Base-by-base conservation (phyloP, 208 protist genomes). In the Wallacemonas collosoma region DNA sequence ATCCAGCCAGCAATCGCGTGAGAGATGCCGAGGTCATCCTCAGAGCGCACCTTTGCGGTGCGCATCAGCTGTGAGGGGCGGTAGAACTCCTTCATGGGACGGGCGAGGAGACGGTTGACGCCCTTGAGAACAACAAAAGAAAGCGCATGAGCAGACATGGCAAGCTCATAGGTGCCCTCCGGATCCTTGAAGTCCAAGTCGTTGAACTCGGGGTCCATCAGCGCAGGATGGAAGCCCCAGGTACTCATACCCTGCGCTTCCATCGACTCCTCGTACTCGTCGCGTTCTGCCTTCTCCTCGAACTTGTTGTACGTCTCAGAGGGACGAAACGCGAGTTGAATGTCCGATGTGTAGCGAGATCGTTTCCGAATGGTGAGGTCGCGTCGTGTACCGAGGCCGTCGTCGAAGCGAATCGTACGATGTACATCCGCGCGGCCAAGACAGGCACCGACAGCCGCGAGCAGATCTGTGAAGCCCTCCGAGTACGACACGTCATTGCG, bases 361-460 rank as follows among this genome's bases (percentile, higher is more conserved):
- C 79, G 69, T 75, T 97, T 97, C 26, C 88, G 87, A 57, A 97
- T 84, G 4, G 86, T 86, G 38, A 97, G 64, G 60, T 97, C 92
- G 17, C 88, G 90, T 11, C 77, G 91, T 36, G 79, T 84, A 44
- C 87, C 85, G 2, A 80, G 68, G 6, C 85, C 89, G 73, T 94
- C 89, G 72, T 97, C 89, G 72, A 97, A 97, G 63, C 92, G 87
- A 58, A 97, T 94, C 35, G 92, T 97, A 44, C 92, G 86, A 69
- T 95, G 90, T 11, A 97, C 90, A 69, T 94, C 87, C 8, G 90
- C 76, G 44, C 92, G 81, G 8, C 89, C 90, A 2, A 97, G 77
- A 62, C 90, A 95, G 0, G 88, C 86, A 36, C 92, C 92, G 55
- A 97, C 68, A 1, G 92, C 89, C 11, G 92, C 89, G 6, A 97